Evolutionary conservation across 2,329 filamentous ascomycete species (phyloP).

Genomic region (Talaromyces verruculosus): DNA sequence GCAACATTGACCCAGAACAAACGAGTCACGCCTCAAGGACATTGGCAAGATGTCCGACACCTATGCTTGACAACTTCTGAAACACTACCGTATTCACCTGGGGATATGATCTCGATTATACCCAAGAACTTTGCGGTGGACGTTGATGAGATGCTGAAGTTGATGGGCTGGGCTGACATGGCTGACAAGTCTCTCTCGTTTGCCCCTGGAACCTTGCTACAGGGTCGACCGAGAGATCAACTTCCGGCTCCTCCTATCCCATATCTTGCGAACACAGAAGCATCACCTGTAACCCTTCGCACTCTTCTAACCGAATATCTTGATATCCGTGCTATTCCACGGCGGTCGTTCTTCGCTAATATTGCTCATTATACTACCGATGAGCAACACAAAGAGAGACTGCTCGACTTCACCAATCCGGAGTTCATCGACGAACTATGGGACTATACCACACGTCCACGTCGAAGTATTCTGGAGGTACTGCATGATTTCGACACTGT

Average conservation of each 20-base stretch:
- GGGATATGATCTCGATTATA: slow-evolving; percentile 77
- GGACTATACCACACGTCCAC: slow-evolving; percentile 89
- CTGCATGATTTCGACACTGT: slow-evolving; percentile 86
- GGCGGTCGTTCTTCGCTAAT: slow-evolving; percentile 78
- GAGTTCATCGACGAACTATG: slow-evolving; percentile 86
- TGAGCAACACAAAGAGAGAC: slow-evolving; percentile 71
- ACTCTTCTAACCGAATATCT: slow-evolving; percentile 76
- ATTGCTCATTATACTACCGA: slow-evolving; percentile 75
- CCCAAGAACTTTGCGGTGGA: slow-evolving; percentile 84
- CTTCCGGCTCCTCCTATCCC: slow-evolving; percentile 34
- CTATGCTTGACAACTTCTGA: slow-evolving; percentile 59
- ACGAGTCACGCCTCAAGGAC: slow-evolving; percentile 69
- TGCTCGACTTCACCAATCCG: slow-evolving; percentile 78
- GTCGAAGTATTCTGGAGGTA: slow-evolving; percentile 87
- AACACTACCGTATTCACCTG: slow-evolving; percentile 60
- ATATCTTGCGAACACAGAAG: slow-evolving; percentile 37
- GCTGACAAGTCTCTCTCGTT: slow-evolving; percentile 70
- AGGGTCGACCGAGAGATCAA: slow-evolving; percentile 24
- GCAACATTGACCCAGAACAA: slow-evolving; percentile 65
- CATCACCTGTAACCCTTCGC: slow-evolving; percentile 61
- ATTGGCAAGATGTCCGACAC: slow-evolving; percentile 93
- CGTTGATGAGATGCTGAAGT: slow-evolving; percentile 71
- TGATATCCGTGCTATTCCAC: slow-evolving; percentile 86
- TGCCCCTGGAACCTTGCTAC: slow-evolving; percentile 31
- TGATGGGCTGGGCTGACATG: slow-evolving; percentile 74